Base-by-base conservation (phyloP, 192 early-diverging fungal species). In the Backusella australiensis region DNA sequence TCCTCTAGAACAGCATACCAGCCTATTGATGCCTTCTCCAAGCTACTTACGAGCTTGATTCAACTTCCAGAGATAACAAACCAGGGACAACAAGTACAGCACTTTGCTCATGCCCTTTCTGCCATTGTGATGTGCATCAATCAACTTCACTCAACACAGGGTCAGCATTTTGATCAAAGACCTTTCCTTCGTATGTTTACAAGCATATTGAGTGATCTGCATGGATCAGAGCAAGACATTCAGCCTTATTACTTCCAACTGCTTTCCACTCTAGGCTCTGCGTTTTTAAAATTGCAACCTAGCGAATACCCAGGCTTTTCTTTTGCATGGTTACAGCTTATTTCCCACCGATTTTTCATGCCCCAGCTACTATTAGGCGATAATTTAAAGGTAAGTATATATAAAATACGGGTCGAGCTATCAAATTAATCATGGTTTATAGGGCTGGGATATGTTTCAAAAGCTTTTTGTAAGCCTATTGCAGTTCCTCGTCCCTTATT, bases 321-420 rank as follows among this genome's bases (percentile, higher is more conserved):
- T 29, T 97, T 96, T 80, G 93, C 94, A 49, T 99, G 98, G 97
- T 85, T 98, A 21, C 93, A 94, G 80, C 84, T 99, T 69, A 93
- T 97, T 38, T 95, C 97, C 38, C 98, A 99, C 79, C 87, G 97
- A 0, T 90, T 90, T 76, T 95, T 97, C 74, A 93, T 99, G 94
- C 93, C 97, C 29, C 93, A 93, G 56, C 85, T 98, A 36, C 82
- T 95, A 29, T 69, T 90, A 39, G 85, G 88, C 17, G 95, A 95
- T 73, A 89, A 89, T 74, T 89, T 91, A 83, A 94, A 66, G 29
- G 72, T 73, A 73, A 73, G 5, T 15, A 41, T 15, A 39, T 39
- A 39, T 39, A 39, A 3, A 34, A 67, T 44, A 44, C 3, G 0
- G 11, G 38, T 11, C 8, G 38, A 39, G 38, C 1, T 39, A 12